Evolutionary conservation across 768 basidiomycete genomes (phyloP).

Genomic region (Mycena amicta): DNA sequence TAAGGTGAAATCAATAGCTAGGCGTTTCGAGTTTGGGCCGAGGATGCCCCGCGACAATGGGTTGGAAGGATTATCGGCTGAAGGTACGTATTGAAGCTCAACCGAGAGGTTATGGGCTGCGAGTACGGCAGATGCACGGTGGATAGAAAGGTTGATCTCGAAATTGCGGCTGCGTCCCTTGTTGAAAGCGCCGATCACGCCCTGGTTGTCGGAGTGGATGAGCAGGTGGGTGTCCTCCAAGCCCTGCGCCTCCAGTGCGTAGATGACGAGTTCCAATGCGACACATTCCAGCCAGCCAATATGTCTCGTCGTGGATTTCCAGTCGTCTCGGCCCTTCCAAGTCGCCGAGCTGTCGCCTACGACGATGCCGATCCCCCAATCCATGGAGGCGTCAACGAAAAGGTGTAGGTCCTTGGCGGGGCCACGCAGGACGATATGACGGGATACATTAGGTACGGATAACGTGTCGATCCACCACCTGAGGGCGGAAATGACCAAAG

Average conservation of each 20-base stretch:
- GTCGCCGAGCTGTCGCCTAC: constrained; percentile 12
- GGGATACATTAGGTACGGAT: neutral
- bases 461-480: neutral
- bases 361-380: constrained; percentile 18
- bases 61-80: too few relatives aligned
- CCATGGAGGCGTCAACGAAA: constrained; percentile 22
- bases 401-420: constrained; percentile 3
- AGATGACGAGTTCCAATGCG: constrained; percentile 24
- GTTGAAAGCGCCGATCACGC: constrained; percentile 34
- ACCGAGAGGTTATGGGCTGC: too few relatives aligned
- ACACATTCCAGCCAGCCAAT: constrained; percentile 32
- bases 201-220: constrained; percentile 37
- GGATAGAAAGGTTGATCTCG: constrained; percentile 35
- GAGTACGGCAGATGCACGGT: too few relatives aligned
- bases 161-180: constrained; percentile 34
- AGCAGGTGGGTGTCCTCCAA: constrained; percentile 21
- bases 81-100: too few relatives aligned
- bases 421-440: neutral
- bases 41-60: too few relatives aligned
- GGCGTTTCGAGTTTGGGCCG: too few relatives aligned
- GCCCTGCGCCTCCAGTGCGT: constrained; percentile 21
- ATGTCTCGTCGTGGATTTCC: constrained; percentile 18
- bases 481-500: neutral
- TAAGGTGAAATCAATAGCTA: too few relatives aligned
- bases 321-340: constrained; percentile 2